Conservation (phyloP, 805 yeast species). For the Blastobotrys chiropterorum region DNA sequence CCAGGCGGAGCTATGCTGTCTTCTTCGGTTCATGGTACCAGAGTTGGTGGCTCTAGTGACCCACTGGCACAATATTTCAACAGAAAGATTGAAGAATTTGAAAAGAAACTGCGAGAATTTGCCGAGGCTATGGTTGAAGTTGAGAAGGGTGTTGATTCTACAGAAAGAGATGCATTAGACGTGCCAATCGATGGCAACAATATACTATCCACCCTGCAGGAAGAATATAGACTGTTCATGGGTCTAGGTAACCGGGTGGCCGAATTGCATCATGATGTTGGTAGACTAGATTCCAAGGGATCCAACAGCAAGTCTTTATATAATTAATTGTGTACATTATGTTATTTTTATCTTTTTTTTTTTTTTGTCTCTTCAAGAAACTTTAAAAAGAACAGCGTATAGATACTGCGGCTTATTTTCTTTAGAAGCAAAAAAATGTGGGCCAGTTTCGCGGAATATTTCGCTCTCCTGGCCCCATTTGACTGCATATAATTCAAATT, state of each 20-base stretch:
- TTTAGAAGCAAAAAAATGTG: no score
- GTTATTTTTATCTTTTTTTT: no score
- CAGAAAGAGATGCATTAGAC: constrained; percentile 22
- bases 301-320: neutral
- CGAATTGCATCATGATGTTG: constrained; percentile 53
- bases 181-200: constrained; percentile 18
- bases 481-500: neutral
- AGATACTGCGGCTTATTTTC: no score
- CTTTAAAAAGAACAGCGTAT: no score
- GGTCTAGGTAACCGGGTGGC: constrained; percentile 68
- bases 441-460: no score
- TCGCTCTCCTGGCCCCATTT: no score
- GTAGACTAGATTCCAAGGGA: constrained; percentile 16
- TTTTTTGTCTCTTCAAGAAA: no score
- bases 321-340: neutral
- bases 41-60: constrained; percentile 26
- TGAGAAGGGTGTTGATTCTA: constrained; percentile 29
- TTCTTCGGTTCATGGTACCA: constrained; percentile 2
- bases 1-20: constrained; percentile 12
- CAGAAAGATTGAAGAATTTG: constrained; percentile 38
- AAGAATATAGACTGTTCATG: constrained; percentile 63
- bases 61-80: constrained; percentile 47
- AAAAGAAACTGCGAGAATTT: constrained; percentile 34
- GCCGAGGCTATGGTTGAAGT: constrained; percentile 29
- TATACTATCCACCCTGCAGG: constrained; percentile 33